Conservation (phyloP, 352 stramenopile genomes). For the Aphanomyces astaci region DNA sequence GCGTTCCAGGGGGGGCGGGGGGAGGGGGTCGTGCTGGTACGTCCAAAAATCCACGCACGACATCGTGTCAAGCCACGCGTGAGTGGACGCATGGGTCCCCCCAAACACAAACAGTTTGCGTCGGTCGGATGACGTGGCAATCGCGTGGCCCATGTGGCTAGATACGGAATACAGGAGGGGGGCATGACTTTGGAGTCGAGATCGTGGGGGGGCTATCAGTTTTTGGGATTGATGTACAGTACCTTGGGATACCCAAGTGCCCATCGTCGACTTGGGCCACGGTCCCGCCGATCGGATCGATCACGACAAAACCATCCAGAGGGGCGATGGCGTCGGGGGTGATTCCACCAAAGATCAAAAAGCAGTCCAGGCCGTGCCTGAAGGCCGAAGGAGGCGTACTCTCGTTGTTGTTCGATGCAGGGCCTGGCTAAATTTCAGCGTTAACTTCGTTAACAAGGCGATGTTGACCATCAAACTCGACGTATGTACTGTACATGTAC, state of each 20-base stretch:
- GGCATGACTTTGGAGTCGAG: slow-evolving; percentile 27
- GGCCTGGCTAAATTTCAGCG: no score
- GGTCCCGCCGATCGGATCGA: slow-evolving; percentile 1
- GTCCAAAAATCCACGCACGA: slow-evolving; percentile 55
- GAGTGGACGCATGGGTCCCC: slow-evolving; percentile 29
- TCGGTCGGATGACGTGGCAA: slow-evolving; percentile 29
- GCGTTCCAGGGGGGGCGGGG: not conserved
- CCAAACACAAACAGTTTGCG: slow-evolving; percentile 58
- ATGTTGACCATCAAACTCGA: no score
- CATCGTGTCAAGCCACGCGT: slow-evolving; percentile 34
- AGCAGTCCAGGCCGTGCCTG: not conserved
- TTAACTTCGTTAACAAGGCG: no score
- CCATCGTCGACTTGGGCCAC: slow-evolving; percentile 24
- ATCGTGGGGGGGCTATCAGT: not conserved
- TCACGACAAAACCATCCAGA: slow-evolving; percentile 30
- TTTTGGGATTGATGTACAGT: no score
- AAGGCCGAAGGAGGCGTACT: not conserved
- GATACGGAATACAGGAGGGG: slow-evolving; percentile 30
- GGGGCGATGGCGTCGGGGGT: slow-evolving; percentile 29
- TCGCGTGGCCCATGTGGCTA: slow-evolving; percentile 45
- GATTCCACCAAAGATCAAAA: slow-evolving; percentile 47
- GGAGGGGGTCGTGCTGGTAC: slow-evolving; percentile 39
- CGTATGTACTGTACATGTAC: no score
- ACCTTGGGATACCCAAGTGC: slow-evolving; percentile 27
- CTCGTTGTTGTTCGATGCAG: not conserved